Base-by-base conservation (phyloP, 2,329 filamentous ascomycete genomes). In the Penicillium fuscoglaucum region DNA sequence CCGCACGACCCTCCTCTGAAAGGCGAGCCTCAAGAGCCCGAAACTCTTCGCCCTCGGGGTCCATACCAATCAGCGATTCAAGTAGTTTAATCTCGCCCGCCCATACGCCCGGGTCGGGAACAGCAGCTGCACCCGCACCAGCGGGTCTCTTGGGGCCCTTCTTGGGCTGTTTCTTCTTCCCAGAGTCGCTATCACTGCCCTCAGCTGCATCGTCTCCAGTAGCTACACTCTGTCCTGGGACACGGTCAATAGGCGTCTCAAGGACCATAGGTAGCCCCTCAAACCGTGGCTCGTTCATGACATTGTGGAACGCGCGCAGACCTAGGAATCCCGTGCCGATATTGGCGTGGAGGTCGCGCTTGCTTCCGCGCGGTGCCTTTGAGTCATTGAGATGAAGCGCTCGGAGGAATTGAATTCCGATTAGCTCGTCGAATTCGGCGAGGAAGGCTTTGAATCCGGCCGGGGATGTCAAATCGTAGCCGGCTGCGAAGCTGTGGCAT, bases 301-400 rank as follows among this genome's bases (percentile, higher is more conserved):
- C 79, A 70, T 88, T 91, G 77, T 96, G 91, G 75, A 99, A 99
- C 2, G 93, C 90, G 24, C 90, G 85, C 17, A 99, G 82, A 0
- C 95, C 95, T 0, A 99, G 82, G 71, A 96, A 99, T 1, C 95
- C 95, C 0, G 92, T 96, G 28, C 95, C 95, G 62, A 99, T 98
- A 72, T 97, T 98, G 64, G 93, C 92, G 76, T 99, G 95, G 2
- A 98, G 78, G 72, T 99, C 95, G 41, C 93, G 86, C 64, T 91
- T 85, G 37, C 91, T 95, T 43, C 77, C 82, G 31, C 96, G 81
- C 0, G 95, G 93, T 0, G 93, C 91, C 77, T 98, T 99, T 78
- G 90, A 96, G 76, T 99, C 95, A 74, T 99, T 99, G 43, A 99
- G 67, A 74, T 99, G 95, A 56, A 98, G 81, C 0, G 95, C 95